Conservation (phyloP, 2,329 filamentous ascomycete genomes). For the Fusarium equiseti region DNA sequence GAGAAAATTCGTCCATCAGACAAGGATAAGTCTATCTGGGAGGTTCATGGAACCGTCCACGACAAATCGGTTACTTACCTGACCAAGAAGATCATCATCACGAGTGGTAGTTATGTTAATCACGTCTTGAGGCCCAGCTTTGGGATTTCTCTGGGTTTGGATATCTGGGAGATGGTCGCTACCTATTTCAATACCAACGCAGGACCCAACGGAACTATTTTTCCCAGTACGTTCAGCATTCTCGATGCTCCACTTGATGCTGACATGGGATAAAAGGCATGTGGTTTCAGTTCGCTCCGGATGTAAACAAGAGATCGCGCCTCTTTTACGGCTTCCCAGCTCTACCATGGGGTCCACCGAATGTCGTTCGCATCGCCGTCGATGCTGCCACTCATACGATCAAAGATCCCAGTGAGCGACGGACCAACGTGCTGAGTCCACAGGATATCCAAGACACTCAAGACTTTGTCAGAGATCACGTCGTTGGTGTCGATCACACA, state of each 20-base stretch:
- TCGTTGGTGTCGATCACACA: conserved; percentile 23
- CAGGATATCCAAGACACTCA: conserved; percentile 23
- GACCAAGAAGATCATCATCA: conserved; percentile 27
- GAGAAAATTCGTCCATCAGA: conserved; percentile 9
- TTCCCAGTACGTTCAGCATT: conserved; percentile 8
- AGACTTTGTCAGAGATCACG: conserved; percentile 25
- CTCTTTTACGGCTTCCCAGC: conserved; percentile 34
- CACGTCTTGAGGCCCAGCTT: conserved; percentile 30
- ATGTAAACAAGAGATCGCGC: conserved; percentile 9
- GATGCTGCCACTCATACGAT: conserved; percentile 28
- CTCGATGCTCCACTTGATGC: fast-evolving
- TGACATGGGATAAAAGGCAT: background rate
- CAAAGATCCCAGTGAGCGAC: conserved; percentile 14
- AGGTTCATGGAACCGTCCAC: conserved; percentile 13
- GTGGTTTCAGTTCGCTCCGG: conserved; percentile 32
- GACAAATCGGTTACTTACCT: background rate
- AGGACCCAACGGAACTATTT: conserved; percentile 31
- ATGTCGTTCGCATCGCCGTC: conserved; percentile 29
- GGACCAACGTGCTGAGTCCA: conserved; percentile 1
- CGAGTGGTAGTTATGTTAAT: conserved; percentile 24
- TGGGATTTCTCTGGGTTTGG: conserved; percentile 16
- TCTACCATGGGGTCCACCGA: conserved; percentile 29
- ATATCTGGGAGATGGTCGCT: conserved; percentile 39
- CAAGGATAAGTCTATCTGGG: conserved; percentile 10
- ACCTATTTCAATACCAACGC: conserved; percentile 34